Conservation (phyloP, 768 basidiomycete genomes). For the Mycena haematopus region DNA sequence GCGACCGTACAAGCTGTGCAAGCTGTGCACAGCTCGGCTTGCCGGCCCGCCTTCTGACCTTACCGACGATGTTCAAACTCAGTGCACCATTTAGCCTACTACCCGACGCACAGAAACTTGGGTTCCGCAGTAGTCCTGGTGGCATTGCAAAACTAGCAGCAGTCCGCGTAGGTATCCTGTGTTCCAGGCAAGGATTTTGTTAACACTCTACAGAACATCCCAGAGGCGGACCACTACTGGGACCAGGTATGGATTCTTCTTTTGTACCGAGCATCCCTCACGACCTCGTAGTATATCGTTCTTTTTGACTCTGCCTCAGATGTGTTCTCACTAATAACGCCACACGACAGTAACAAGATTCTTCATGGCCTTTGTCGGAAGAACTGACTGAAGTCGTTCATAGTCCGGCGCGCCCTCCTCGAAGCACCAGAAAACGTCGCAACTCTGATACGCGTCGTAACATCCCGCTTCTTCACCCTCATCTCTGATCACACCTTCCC, state of each 20-base stretch:
- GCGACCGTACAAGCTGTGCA: not conserved
- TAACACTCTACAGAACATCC: conserved; percentile 76
- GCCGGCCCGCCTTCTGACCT: conserved; percentile 1
- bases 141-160: conserved; percentile 81
- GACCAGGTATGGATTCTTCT: conserved; percentile 66
- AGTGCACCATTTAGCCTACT: conserved; percentile 79
- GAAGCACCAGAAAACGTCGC: conserved; percentile 88
- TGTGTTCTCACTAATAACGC: conserved; percentile 87
- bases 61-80: conserved; percentile 46
- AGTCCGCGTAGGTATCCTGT: conserved; percentile 62
- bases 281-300: conserved; percentile 65
- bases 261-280: conserved; percentile 2
- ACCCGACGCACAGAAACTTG: conserved; percentile 88
- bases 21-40: not conserved
- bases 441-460: conserved; percentile 77
- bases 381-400: conserved; percentile 20
- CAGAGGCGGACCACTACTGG: conserved; percentile 84
- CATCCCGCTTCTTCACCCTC: conserved; percentile 73
- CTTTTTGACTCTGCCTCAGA: conserved; percentile 92
- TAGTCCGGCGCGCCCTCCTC: conserved; percentile 82
- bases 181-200: not conserved
- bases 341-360: conserved; percentile 70
- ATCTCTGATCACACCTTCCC: conserved; percentile 85
- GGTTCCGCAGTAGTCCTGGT: conserved; percentile 81
- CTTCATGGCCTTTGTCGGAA: conserved; percentile 5